Conservation (phyloP, 2,329 filamentous ascomycete species). For the Rutstroemia sp. region DNA sequence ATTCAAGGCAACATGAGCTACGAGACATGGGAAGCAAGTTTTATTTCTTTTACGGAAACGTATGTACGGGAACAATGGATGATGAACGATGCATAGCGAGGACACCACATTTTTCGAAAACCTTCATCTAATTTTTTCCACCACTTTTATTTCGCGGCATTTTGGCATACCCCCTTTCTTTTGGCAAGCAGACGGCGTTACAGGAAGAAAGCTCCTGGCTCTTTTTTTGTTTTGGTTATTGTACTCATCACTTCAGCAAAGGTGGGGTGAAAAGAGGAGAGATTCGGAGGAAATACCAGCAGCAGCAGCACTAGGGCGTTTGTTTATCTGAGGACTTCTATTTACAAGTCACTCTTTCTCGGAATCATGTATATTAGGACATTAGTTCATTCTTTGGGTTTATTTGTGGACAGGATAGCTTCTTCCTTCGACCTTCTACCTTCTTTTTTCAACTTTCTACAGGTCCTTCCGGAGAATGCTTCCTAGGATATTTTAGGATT, state of each 20-base stretch:
- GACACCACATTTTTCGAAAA: neutral
- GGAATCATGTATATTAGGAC: neutral
- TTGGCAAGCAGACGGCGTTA: neutral
- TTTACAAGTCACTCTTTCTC: neutral
- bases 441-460: neutral
- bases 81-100: conserved; percentile 2
- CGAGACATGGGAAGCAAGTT: neutral
- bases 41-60: conserved; percentile 1
- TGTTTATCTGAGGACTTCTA: neutral
- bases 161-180: neutral
- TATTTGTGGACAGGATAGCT: neutral
- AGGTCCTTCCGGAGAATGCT: neutral
- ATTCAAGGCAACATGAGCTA: conserved; percentile 5
- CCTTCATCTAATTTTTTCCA: neutral
- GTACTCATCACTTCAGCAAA: neutral
- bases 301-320: neutral
- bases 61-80: neutral
- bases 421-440: neutral
- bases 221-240: neutral
- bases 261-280: neutral
- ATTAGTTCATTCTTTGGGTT: neutral
- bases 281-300: neutral
- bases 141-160: neutral
- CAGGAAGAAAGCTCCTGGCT: neutral
- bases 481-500: neutral